Conservation (phyloP, 1,284 basidiomycete species). For the Apiotrichum porosum region DNA sequence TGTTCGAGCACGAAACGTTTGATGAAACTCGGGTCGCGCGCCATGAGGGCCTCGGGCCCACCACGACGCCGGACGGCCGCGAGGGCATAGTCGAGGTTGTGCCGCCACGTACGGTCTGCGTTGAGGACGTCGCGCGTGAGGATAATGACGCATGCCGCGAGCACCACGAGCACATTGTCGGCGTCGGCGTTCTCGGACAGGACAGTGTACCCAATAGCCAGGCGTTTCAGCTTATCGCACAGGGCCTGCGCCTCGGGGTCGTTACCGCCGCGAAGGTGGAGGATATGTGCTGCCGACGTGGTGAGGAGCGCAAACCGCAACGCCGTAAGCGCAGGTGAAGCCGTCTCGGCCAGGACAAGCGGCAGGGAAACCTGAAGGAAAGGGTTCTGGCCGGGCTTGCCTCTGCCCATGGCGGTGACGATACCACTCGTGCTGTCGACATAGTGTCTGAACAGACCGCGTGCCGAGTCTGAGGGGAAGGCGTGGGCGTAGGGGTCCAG, state of each 20-base stretch:
- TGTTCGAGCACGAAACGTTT: constrained; percentile 23
- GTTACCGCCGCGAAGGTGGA: constrained; percentile 4
- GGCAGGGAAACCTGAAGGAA: constrained; percentile 14
- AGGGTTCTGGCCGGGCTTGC: constrained; percentile 9
- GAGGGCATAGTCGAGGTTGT: constrained; percentile 19
- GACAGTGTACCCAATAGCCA: constrained; percentile 7
- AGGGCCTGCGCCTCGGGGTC: background rate
- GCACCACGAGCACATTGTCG: constrained; percentile 12
- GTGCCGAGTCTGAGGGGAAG: constrained; percentile 17
- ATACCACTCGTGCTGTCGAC: constrained; percentile 10
- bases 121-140: constrained; percentile 17
- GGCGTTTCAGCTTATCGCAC: constrained; percentile 3
- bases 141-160: constrained; percentile 15
- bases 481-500: constrained; percentile 11
- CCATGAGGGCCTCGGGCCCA: constrained; percentile 14
- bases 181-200: constrained; percentile 3
- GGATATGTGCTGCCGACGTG: constrained; percentile 15
- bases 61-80: constrained; percentile 11
- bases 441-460: constrained; percentile 19
- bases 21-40: constrained; percentile 8
- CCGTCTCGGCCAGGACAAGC: constrained; percentile 10
- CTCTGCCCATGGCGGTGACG: constrained; percentile 14
- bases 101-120: constrained; percentile 14
- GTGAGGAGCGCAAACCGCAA: constrained; percentile 19
- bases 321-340: constrained; percentile 5